Percentiles rank a stretch among this genome's conserved stretches.
phyloP scores from a whole-genome alignment of 805 yeast genomes.

The Myxozyma neotropica region DNA sequence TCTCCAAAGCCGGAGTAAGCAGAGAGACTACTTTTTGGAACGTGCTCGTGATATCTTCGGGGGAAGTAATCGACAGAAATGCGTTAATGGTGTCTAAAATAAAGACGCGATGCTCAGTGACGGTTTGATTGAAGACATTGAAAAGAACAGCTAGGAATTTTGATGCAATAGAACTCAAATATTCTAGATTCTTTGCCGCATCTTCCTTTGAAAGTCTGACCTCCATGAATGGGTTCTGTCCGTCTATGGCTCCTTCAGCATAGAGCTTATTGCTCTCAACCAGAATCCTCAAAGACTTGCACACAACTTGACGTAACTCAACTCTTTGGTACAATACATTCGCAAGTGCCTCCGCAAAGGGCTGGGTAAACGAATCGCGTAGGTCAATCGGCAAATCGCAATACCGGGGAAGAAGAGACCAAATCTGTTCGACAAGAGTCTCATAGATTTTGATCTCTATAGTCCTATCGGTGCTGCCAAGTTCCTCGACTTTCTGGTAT shows the following conservation, averaged over 20 bases:
- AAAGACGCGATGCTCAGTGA: constrained; percentile 79
- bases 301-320: constrained; percentile 75
- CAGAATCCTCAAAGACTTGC: constrained; percentile 74
- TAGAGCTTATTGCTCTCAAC: constrained; percentile 74
- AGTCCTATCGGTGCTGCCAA: constrained; percentile 50
- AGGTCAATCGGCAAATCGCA: constrained; percentile 85
- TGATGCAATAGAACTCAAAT: constrained; percentile 60
- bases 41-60: constrained; percentile 63
- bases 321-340: constrained; percentile 72
- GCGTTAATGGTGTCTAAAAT: constrained; percentile 84
- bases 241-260: constrained; percentile 60
- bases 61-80: constrained; percentile 66
- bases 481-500: constrained; percentile 35
- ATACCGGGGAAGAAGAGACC: constrained; percentile 89
- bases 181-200: constrained; percentile 61
- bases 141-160: constrained; percentile 84
- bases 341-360: constrained; percentile 77
- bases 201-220: constrained; percentile 61
- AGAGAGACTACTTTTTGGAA: constrained; percentile 85
- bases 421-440: constrained; percentile 86
- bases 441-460: constrained; percentile 75
- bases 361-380: constrained; percentile 62
- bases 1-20: constrained; percentile 64
- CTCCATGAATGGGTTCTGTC: constrained; percentile 56
- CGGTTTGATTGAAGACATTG: constrained; percentile 89